Conservation (phyloP, 2,329 filamentous ascomycete genomes). For the Colletotrichum chlorophyti region DNA sequence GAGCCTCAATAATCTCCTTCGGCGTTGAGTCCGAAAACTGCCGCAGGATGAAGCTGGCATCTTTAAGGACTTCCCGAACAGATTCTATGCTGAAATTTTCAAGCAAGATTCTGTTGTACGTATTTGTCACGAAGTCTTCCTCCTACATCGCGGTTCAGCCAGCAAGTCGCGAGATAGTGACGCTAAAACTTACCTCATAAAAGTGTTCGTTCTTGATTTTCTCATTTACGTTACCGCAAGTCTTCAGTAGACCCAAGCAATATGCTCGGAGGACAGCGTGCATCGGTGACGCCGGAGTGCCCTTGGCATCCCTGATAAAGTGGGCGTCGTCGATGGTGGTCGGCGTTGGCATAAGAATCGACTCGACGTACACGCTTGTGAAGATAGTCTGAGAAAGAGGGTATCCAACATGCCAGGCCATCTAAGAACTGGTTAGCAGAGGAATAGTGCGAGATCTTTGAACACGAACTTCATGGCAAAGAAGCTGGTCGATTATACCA, state of each 20-base stretch:
- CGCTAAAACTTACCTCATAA: slow-evolving; percentile 74
- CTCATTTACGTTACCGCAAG: slow-evolving; percentile 79
- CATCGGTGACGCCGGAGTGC: slow-evolving; percentile 47
- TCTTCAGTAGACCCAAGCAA: slow-evolving; percentile 83
- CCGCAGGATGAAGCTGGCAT: slow-evolving; percentile 60
- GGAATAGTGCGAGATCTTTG: neutral
- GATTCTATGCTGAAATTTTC: slow-evolving; percentile 64
- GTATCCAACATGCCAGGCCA: slow-evolving; percentile 97
- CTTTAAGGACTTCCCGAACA: slow-evolving; percentile 61
- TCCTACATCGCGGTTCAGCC: slow-evolving; percentile 64
- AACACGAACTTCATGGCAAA: slow-evolving; percentile 79
- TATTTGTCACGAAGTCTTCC: slow-evolving; percentile 94
- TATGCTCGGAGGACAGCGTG: slow-evolving; percentile 80
- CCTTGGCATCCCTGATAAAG: slow-evolving; percentile 54
- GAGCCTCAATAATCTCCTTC: slow-evolving; percentile 56
- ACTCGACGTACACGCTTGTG: slow-evolving; percentile 89
- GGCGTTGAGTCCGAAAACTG: slow-evolving; percentile 45
- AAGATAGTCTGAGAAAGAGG: slow-evolving; percentile 94
- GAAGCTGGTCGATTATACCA: slow-evolving; percentile 91
- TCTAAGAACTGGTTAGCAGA: slow-evolving; percentile 54
- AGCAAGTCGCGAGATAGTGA: neutral
- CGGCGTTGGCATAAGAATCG: slow-evolving; percentile 76
- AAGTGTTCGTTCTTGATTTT: slow-evolving; percentile 84
- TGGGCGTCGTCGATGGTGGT: slow-evolving; percentile 68
- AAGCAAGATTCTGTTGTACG: slow-evolving; percentile 82